These are phyloP conservation scores for Apiotrichum gracile DNA, from an alignment of 1,284 basidiomycete species.

Conservation along the genomic window DNA sequence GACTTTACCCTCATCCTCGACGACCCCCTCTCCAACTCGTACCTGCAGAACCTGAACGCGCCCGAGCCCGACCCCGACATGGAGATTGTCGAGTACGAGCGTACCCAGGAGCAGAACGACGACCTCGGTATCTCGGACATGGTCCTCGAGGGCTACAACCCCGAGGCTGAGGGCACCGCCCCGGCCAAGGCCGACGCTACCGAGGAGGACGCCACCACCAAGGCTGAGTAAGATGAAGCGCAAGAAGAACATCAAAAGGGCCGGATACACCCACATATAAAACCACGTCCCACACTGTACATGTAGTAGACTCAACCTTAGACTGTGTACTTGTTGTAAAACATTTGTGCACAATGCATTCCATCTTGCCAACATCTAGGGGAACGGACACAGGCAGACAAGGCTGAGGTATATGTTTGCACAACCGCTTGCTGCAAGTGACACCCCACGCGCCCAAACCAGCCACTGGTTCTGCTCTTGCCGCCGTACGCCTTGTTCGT, in stretches of 20 bases:
- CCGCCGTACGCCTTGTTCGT: too few species aligned
- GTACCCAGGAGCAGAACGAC: slow-evolving; percentile 88
- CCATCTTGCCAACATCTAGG: too few species aligned
- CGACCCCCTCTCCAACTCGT: slow-evolving; percentile 92
- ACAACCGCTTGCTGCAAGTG: not conserved
- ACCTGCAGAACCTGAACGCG: slow-evolving; percentile 90
- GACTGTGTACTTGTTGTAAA: too few species aligned
- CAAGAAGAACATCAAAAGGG: not conserved
- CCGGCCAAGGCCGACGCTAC: not conserved
- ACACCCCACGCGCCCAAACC: too few species aligned
- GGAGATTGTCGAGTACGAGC: slow-evolving; percentile 73
- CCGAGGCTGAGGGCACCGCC: slow-evolving; percentile 29
- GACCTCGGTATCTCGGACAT: slow-evolving; percentile 96
- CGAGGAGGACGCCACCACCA: not conserved
- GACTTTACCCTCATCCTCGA: slow-evolving; percentile 91
- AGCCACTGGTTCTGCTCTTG: too few species aligned
- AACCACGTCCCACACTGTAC: too few species aligned
- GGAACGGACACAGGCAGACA: too few species aligned
- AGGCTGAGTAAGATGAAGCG: not conserved
- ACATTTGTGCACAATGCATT: too few species aligned
- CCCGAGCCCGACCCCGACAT: slow-evolving; percentile 90
- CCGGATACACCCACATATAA: too few species aligned
- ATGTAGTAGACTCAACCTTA: too few species aligned
- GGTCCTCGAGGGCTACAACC: slow-evolving; percentile 77
- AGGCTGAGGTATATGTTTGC: too few species aligned